Evolutionary conservation across 345 rosid species (phyloP).

Genomic region (Corymbia maculata): DNA sequence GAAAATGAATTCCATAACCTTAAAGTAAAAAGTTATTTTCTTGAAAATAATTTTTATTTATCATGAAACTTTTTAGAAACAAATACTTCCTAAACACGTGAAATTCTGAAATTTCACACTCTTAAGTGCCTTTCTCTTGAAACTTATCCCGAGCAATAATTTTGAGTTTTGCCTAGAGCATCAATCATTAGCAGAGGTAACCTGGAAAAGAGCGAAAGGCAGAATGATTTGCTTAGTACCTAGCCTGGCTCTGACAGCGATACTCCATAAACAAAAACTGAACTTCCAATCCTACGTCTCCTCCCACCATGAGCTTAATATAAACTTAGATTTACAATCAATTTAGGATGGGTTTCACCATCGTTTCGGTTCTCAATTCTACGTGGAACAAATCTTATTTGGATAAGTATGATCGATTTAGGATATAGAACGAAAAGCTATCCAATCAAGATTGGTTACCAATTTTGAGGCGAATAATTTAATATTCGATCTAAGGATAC

Average conservation of each 20-base stretch:
- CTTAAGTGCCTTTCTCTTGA: not conserved
- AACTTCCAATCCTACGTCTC: not conserved
- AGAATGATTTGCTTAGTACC: not conserved
- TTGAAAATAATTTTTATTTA: not conserved
- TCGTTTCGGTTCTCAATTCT: not conserved
- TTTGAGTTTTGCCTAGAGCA: not conserved
- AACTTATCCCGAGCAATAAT: not conserved
- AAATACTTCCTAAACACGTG: not conserved
- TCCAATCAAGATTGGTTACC: not conserved
- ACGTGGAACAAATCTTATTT: fast-evolving
- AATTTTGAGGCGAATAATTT: not conserved
- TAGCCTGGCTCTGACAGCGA: not conserved
- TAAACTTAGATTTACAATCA: not conserved
- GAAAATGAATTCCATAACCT: not conserved
- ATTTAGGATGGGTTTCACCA: not conserved
- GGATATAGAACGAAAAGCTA: not conserved
- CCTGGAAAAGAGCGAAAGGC: not conserved
- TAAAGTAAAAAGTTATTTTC: not conserved
- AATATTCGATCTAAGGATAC: not conserved
- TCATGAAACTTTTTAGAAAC: not conserved
- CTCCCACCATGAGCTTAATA: not conserved
- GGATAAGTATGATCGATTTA: not conserved
- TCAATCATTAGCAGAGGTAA: not conserved
- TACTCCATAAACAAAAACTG: not conserved
- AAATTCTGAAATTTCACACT: not conserved